Base-by-base conservation (phyloP, 768 basidiomycete species). In the Roridomyces roridus region DNA sequence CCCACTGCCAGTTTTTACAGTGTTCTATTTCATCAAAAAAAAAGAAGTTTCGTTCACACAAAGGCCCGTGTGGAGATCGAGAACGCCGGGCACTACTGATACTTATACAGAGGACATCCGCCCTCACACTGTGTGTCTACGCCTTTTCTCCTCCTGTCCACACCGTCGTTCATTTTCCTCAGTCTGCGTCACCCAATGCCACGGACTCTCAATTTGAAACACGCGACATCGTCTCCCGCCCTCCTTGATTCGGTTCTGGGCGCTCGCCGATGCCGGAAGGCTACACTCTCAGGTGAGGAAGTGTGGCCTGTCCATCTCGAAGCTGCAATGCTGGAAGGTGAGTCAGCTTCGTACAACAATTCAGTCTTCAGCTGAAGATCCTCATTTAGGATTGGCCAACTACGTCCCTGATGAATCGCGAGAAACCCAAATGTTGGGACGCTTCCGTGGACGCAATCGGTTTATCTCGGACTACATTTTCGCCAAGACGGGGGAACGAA, bases 391-490 rank as follows among this genome's bases (percentile, higher is more conserved):
- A 21, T 77, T 70, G 65, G 74, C 70, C 63, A 77, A 72, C 40
- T 82, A 81, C 60, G 68, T 72, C 45, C 81, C 80, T 45, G 74
- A 74, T 45, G 76, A 79, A 56, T 76, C 76, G 57, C 73, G 77
- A 66, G 78, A 81, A 55, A 77, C 79, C 51, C 70, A 76, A 55
- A 72, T 76, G n/a, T 70, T 82, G 5, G 78, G 77, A 20, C 74
- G 81, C 49, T 80, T 75, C 59, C 80, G 80, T 23, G 78, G 77
- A 68, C 77, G 80, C 53, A 81, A 82, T 71, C 75, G 75, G 45
- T 82, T 81, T 69, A 78, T 82, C 60, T 77, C 80, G 52, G 77
- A 82, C 51, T 77, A 81, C 68, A 81, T 81, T 65, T 74, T 71
- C 67, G 69, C 62, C 6, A 68, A 65, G 28, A 82, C 80, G 4